Percentiles rank a stretch among this genome's conserved stretches.
These are phyloP conservation scores for Rhizopogon sp. DNA, from an alignment of 768 basidiomycete species.

Conservation along the genomic window DNA sequence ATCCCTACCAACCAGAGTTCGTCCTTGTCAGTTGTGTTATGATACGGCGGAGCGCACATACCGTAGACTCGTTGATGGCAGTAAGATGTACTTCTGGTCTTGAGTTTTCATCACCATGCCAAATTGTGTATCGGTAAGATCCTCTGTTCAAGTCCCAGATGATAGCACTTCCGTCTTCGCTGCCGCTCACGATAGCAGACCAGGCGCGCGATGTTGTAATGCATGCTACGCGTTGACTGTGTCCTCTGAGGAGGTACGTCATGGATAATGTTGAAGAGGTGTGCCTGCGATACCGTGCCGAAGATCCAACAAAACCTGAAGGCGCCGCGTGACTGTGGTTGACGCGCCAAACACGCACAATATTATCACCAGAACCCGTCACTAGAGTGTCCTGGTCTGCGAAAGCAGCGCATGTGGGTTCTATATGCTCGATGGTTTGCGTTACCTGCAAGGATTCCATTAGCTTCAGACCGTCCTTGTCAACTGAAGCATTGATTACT, in stretches of 20 bases:
- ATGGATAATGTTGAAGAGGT: conserved; percentile 32
- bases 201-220: conserved; percentile 74
- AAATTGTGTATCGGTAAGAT: conserved; percentile 74
- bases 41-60: conserved; percentile 31
- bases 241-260: conserved; percentile 77
- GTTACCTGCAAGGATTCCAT: conserved; percentile 42
- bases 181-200: conserved; percentile 81
- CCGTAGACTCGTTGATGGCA: conserved; percentile 83
- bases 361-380: conserved; percentile 77
- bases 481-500: conserved; percentile 28
- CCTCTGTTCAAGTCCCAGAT: conserved; percentile 89
- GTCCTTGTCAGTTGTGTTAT: background rate
- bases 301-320: conserved; percentile 18
- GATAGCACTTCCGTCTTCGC: conserved; percentile 80
- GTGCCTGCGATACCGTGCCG: conserved; percentile 14
- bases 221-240: conserved; percentile 61
- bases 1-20: conserved; percentile 51
- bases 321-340: conserved; percentile 27
- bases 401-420: conserved; percentile 71
- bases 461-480: background rate
- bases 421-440: conserved; percentile 73
- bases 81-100: conserved; percentile 54
- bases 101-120: conserved; percentile 45
- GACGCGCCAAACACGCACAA: conserved; percentile 80
- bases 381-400: conserved; percentile 69